Percentiles rank a stretch among this genome's conserved stretches.
Evolutionary conservation across 371 early-diverging fungal species (phyloP).

Genomic region (Mortierella sp.): DNA sequence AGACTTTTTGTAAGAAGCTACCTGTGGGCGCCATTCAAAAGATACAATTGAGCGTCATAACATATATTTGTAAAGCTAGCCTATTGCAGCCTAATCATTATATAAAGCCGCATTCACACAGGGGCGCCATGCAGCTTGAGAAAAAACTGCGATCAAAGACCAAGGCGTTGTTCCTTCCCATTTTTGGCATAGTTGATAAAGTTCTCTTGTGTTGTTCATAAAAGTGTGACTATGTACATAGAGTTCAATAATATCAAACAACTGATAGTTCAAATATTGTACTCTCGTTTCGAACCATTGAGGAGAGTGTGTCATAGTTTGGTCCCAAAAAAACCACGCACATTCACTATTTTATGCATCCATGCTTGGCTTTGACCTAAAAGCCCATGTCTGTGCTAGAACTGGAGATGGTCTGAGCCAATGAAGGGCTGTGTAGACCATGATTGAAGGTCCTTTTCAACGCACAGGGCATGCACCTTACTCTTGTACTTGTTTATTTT

Average conservation of each 20-base stretch:
- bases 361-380: no score
- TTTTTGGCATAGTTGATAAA: not conserved
- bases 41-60: not conserved
- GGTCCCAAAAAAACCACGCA: no score
- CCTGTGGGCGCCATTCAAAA: not conserved
- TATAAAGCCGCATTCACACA: not conserved
- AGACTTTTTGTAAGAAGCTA: constrained; percentile 1
- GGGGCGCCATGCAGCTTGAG: not conserved
- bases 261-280: no score
- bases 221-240: no score
- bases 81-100: not conserved
- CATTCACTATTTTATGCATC: no score
- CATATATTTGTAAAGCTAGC: not conserved
- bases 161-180: constrained; percentile 2
- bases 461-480: not conserved
- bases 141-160: not conserved
- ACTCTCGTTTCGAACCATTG: no score
- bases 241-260: no score
- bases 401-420: no score
- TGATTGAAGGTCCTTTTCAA: not conserved
- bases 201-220: not conserved
- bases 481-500: not conserved
- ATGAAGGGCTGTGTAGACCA: not conserved
- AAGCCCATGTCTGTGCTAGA: no score
- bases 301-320: no score